A percentile compares a stretch with the other conserved stretches of the same genome.
These are phyloP conservation scores for Chytriomyces sp. DNA, from an alignment of 192 early-diverging fungal species.

Conservation along the genomic window DNA sequence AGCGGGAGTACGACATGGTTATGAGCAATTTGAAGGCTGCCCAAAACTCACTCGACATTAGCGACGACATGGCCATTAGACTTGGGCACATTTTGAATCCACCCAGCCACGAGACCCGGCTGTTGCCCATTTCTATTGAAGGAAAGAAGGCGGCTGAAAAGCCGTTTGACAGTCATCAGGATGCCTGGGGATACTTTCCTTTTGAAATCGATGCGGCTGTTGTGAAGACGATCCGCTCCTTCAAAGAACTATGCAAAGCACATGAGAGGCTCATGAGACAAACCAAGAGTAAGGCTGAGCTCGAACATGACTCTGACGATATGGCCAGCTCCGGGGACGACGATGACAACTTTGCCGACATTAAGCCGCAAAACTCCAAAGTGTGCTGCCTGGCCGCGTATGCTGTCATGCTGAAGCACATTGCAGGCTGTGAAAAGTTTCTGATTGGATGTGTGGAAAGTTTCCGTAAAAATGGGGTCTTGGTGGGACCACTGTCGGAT, in stretches of 20 bases:
- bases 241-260: constrained; percentile 32
- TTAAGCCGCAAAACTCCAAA: constrained; percentile 27
- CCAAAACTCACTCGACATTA: constrained; percentile 48
- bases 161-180: neutral
- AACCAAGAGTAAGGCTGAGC: neutral
- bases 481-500: constrained; percentile 57
- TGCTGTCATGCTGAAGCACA: constrained; percentile 57
- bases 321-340: constrained; percentile 1
- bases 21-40: constrained; percentile 31
- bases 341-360: neutral
- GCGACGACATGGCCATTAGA: constrained; percentile 57
- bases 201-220: constrained; percentile 44
- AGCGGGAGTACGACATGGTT: constrained; percentile 44
- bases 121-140: constrained; percentile 44
- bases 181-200: constrained; percentile 38
- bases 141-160: neutral
- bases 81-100: constrained; percentile 50
- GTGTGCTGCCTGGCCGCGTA: constrained; percentile 49
- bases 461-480: constrained; percentile 46
- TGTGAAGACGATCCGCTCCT: constrained; percentile 43
- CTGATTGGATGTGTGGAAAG: constrained; percentile 47
- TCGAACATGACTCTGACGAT: neutral
- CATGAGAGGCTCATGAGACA: constrained; percentile 4
- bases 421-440: constrained; percentile 56
- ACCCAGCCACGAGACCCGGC: constrained; percentile 46